Evolutionary conservation across 2,329 filamentous ascomycete genomes (phyloP).

Genomic region (Pestalotiopsis sp.): DNA sequence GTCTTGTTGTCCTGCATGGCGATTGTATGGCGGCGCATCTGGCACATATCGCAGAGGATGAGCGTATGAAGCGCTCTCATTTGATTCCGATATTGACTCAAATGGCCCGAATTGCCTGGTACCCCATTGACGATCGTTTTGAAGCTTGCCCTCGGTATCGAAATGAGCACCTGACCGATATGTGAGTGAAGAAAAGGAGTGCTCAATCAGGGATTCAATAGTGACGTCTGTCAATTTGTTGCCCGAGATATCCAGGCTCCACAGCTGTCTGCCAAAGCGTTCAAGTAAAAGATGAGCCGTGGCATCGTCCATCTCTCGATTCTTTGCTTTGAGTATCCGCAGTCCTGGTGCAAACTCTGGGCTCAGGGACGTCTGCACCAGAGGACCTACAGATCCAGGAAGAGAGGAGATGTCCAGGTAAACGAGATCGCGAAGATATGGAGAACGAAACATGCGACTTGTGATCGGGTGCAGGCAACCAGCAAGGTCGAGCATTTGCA

Average conservation of each 20-base stretch:
- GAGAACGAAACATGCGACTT: conserved; percentile 39
- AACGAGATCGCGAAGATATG: conserved; percentile 43
- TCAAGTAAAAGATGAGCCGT: conserved; percentile 37
- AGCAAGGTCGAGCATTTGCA: conserved; percentile 49
- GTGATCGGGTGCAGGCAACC: conserved; percentile 44
- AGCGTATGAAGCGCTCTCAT: conserved; percentile 44
- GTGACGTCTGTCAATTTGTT: conserved; percentile 55
- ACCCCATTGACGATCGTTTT: conserved; percentile 28
- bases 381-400: conserved; percentile 45
- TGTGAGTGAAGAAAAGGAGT: conserved; percentile 35
- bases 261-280: conserved; percentile 44
- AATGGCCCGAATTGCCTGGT: conserved; percentile 43
- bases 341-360: conserved; percentile 45
- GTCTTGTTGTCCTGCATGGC: conserved; percentile 22
- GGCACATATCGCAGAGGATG: conserved; percentile 51
- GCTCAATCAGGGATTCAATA: conserved; percentile 35
- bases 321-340: conserved; percentile 53
- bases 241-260: conserved; percentile 58
- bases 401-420: conserved; percentile 57
- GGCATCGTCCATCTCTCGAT: conserved; percentile 48
- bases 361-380: conserved; percentile 37
- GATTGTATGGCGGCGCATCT: conserved; percentile 49
- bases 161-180: conserved; percentile 42
- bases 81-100: conserved; percentile 50
- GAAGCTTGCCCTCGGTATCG: conserved; percentile 49